These are phyloP conservation scores for Scutellaria galericulata DNA, from an alignment of 257 asterid species.

Conservation along the genomic window DNA sequence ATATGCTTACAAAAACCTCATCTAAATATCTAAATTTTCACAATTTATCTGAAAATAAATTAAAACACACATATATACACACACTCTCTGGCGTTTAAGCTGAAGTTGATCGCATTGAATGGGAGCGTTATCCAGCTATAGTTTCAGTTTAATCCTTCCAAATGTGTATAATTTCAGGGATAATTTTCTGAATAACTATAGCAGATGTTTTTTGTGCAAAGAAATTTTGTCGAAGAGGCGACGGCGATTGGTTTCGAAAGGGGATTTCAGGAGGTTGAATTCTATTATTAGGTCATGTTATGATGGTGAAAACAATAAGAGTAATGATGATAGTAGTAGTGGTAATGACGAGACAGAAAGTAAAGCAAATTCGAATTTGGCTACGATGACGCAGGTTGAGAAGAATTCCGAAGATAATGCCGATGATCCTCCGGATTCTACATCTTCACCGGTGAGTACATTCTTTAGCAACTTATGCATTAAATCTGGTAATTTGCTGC, in stretches of 20 bases:
- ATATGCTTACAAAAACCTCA: slow-evolving; percentile 30
- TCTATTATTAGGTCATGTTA: slow-evolving; percentile 52
- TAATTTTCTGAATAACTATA: slow-evolving; percentile 28
- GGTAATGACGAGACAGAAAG: slow-evolving; percentile 51
- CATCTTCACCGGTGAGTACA: slow-evolving; percentile 54
- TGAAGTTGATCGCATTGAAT: slow-evolving; percentile 34
- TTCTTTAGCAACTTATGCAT: not conserved
- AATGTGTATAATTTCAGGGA: slow-evolving; percentile 31
- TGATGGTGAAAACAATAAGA: slow-evolving; percentile 31
- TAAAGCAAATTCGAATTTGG: slow-evolving; percentile 61
- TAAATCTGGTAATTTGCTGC: slow-evolving; percentile 8
- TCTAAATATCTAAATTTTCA: slow-evolving; percentile 9
- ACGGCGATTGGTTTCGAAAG: slow-evolving; percentile 40
- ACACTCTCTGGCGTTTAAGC: not conserved
- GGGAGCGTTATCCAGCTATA: slow-evolving; percentile 64
- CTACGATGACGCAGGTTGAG: slow-evolving; percentile 52
- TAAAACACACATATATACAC: not conserved
- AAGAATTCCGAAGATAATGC: slow-evolving; percentile 46
- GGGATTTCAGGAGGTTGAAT: slow-evolving; percentile 44
- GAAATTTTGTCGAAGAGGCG: slow-evolving; percentile 40
- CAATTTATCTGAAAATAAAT: slow-evolving; percentile 16
- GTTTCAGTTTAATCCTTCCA: slow-evolving; percentile 49
- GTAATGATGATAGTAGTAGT: slow-evolving; percentile 39
- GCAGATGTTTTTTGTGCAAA: slow-evolving; percentile 47
- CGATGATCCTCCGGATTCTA: slow-evolving; percentile 54